A percentile compares a stretch with the other conserved stretches of the same genome.
phyloP scores from a whole-genome alignment of 768 basidiomycete species.

The Lactifluus subvellereus region DNA sequence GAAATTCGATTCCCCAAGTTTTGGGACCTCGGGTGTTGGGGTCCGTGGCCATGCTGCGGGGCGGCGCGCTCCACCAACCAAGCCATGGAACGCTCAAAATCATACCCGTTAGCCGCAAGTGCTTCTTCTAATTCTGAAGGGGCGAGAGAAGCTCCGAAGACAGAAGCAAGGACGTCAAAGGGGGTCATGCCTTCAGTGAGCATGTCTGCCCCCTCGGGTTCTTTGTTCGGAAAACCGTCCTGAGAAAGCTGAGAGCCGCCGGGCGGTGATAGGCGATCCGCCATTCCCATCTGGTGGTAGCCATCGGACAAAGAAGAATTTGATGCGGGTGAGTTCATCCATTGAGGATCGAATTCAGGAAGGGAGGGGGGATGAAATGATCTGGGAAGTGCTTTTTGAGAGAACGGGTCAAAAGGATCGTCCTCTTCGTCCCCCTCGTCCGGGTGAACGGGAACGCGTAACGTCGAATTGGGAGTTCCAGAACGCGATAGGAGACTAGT shows the following conservation, averaged over 20 bases:
- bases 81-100: constrained; percentile 94
- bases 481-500: constrained; percentile 47
- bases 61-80: constrained; percentile 79
- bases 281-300: constrained; percentile 28
- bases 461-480: constrained; percentile 61
- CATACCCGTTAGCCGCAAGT: constrained; percentile 78
- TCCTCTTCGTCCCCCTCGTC: constrained; percentile 69
- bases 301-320: constrained; percentile 50
- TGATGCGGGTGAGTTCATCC: constrained; percentile 49
- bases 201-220: constrained; percentile 50
- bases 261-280: constrained; percentile 22
- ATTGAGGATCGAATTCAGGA: constrained; percentile 56
- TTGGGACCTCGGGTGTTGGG: constrained; percentile 48
- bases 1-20: constrained; percentile 63
- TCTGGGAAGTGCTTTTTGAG: constrained; percentile 43
- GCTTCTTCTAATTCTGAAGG: constrained; percentile 93
- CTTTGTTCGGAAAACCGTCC: constrained; percentile 30
- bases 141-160: constrained; percentile 87
- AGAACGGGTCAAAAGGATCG: constrained; percentile 80
- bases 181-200: constrained; percentile 95
- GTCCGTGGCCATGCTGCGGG: constrained; percentile 35
- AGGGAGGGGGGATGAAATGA: constrained; percentile 59
- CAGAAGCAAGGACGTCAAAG: constrained; percentile 89
- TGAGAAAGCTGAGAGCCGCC: constrained; percentile 19
- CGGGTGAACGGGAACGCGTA: constrained; percentile 57